Evolutionary conservation across 2,329 filamentous ascomycete species (phyloP).

Genomic region (Fusarium coffeatum): DNA sequence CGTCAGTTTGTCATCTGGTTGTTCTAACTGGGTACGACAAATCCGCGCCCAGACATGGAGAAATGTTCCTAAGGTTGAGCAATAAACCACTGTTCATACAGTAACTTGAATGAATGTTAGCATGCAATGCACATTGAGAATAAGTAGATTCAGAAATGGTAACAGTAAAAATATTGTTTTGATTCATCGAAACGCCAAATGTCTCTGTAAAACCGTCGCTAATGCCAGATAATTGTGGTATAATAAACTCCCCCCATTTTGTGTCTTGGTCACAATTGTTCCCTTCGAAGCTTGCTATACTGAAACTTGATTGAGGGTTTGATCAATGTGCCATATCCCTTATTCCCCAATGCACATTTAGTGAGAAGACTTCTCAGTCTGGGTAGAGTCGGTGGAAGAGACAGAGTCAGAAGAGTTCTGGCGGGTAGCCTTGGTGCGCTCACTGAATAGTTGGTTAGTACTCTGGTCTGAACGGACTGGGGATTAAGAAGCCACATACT

Average conservation of each 20-base stretch:
- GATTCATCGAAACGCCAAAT: conserved; percentile 41
- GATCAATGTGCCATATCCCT: conserved; percentile 8
- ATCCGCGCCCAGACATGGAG: conserved; percentile 6
- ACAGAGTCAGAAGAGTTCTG: conserved; percentile 53
- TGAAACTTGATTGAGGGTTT: conserved; percentile 1
- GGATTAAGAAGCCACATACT: conserved; percentile 55
- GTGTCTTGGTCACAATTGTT: conserved; percentile 3
- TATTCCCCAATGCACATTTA: conserved; percentile 12
- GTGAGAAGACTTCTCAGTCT: conserved; percentile 41
- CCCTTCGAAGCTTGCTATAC: neutral
- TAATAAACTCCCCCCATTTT: conserved; percentile 33
- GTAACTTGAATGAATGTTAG: neutral
- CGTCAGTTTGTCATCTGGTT: conserved; percentile 32
- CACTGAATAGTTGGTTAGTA: conserved; percentile 48
- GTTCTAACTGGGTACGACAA: conserved; percentile 19
- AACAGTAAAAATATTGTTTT: conserved; percentile 27
- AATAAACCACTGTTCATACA: too few species aligned
- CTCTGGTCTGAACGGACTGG: neutral
- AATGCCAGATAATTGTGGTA: conserved; percentile 40
- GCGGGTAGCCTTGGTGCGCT: conserved; percentile 55
- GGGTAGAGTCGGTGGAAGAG: conserved; percentile 48
- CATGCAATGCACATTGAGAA: neutral
- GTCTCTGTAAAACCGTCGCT: conserved; percentile 40
- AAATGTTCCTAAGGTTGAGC: neutral
- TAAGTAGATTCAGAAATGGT: neutral